Base-by-base conservation (phyloP, 2,329 filamentous ascomycete genomes). In the Passalora sequoiae region DNA sequence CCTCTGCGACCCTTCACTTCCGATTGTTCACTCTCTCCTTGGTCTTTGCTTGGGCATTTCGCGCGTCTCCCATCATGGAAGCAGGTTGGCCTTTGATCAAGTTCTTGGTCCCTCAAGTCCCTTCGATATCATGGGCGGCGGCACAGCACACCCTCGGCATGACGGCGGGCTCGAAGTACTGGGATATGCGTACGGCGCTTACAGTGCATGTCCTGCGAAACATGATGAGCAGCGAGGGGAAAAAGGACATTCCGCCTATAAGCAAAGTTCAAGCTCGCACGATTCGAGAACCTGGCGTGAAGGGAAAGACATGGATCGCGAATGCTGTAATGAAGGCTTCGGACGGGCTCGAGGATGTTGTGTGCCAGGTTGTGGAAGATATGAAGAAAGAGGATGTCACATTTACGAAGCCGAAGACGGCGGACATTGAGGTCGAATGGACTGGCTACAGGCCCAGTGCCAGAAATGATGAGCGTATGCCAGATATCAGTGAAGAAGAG, bases 241-340 rank as follows among this genome's bases (percentile, higher is more conserved):
- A 49, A 3, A 63, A 66, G 2, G 68, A 66, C 12, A 70, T 73
- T 0, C 60, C 56, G 8, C 71, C 78, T 19, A 66, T 94, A 17
- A 70, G 75, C 1, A 74, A 79, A 47, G 67, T 76, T 5, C 91
- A 96, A 65, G 69, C 67, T 30, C 56, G 77, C n/a, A 76, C 78
- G 1, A 67, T 77, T 32, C 77, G 72, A 44, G 83, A 85, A 41
- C 76, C 76, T 0, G 80, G 78, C 0, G 71, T 94, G 59, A 89
- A 86, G 60, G 88, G 88, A 3, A 78, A 77, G 32, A 80, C 92
- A 52, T 96, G 89, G 89, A 74, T 94, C 17, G 83, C 81, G 56
- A 84, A 79, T 42, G 81, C 85, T 30, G 77, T 75, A 0, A 69
- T 87, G 12, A 76, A 79, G 0, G 67, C 82, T 0, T 56, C 76